Evolutionary conservation across 768 basidiomycete species (phyloP), one percentile per base, ranked within the genome.

Genomic region (Pisolithus marmoratus): DNA sequence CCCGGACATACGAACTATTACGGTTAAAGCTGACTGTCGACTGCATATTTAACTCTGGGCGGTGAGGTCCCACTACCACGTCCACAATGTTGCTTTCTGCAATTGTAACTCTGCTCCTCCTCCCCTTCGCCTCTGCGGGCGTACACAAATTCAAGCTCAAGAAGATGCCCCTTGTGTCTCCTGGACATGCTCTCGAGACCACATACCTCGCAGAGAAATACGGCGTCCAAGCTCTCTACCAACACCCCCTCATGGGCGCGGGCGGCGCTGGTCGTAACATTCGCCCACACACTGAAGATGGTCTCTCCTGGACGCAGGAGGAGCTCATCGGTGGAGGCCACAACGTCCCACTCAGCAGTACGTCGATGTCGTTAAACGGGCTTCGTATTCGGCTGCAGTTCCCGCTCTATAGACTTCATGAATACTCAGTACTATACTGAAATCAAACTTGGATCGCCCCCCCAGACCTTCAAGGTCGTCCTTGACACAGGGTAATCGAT

Each of bases 391-490:
- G 23, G 47, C 36, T 46, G 44, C 54, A 43, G 4, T 54, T 38
- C 58, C 50, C 44, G 43, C 56, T 50, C 49, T 20, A 17, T 51
- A 96, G 94, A 97, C 76, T 98, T 91, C 73, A 84, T 94, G 84
- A 98, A 98, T 67, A 94, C 96, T 34, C 94, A 99, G 69, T 98
- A 99, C 72, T 99, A 80, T 66, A 80, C 93, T 19, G 88, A 93
- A 56, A 95, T 98, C 54, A 64, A 75, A 1, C 67, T 97, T 50
- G 95, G 95, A 14, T 79, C 75, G 1, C 95, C 95, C 19, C 79
- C 92, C 34, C 95, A 98, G 70, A 72, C 63, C 4, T 95, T 94
- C 79, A 94, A 95, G 72, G 94, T 96, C 62, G 83, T 96, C 54
- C 82, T 97, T 52, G 94, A 97, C 67, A 96, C 95, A 43, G 90